These are phyloP conservation scores for Macadamia integrifolia DNA, from an alignment of 164 flowering plant species.

Conservation along the genomic window DNA sequence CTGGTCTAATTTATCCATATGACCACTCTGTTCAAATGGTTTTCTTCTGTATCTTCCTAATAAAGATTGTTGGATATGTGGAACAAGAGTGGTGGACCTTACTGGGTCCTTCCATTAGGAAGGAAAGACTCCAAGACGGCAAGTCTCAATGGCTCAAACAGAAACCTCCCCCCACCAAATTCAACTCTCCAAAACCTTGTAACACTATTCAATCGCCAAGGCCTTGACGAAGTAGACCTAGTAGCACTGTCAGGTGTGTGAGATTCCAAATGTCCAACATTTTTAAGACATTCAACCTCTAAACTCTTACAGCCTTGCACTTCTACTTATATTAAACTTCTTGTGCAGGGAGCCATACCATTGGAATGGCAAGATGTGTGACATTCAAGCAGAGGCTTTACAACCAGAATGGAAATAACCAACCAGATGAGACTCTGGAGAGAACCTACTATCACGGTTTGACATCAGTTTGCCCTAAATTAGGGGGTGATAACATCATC, in stretches of 20 bases:
- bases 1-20: neutral
- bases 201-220: conserved; percentile 60
- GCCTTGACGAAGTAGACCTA: conserved; percentile 73
- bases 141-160: conserved; percentile 58
- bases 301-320: neutral
- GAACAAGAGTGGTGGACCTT: conserved; percentile 75
- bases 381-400: conserved; percentile 80
- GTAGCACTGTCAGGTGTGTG: conserved; percentile 80
- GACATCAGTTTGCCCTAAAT: conserved; percentile 59
- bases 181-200: conserved; percentile 66
- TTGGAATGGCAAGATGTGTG: conserved; percentile 80
- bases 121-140: conserved; percentile 87
- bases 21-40: neutral
- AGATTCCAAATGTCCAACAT: neutral
- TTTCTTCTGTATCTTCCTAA: neutral
- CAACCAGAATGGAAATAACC: conserved; percentile 76
- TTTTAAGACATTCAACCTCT: neutral
- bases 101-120: conserved; percentile 87
- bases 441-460: conserved; percentile 42
- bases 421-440: conserved; percentile 74
- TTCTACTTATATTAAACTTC: neutral
- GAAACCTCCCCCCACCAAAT: conserved; percentile 76
- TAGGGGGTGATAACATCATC: conserved; percentile 82
- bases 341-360: conserved; percentile 71
- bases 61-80: neutral